These are phyloP conservation scores for Vitrella brassicaformis DNA, from an alignment of 73 alveolate genomes.

Conservation along the genomic window DNA sequence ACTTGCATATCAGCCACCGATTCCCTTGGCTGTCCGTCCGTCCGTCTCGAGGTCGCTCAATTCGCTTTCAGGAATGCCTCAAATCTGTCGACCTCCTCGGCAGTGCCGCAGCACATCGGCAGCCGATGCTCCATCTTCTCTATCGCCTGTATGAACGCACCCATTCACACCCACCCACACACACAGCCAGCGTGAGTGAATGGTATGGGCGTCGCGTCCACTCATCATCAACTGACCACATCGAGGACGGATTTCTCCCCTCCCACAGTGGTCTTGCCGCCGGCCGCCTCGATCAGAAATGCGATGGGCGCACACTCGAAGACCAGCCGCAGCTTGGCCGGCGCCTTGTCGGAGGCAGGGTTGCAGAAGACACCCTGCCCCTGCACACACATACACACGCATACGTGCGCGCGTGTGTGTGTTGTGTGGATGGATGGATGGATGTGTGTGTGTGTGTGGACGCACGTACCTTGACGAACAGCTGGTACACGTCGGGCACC, in stretches of 20 bases:
- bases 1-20: too few species aligned
- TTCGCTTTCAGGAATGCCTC: too few species aligned
- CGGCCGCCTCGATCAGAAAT: conserved; percentile 61
- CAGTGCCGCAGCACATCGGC: background rate
- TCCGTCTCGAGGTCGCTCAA: too few species aligned
- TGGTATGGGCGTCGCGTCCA: background rate
- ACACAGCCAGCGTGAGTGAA: background rate
- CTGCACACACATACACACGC: too few species aligned
- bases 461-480: conserved; percentile 53
- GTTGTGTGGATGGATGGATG: too few species aligned
- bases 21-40: too few species aligned
- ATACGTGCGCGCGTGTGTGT: too few species aligned
- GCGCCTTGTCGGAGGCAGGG: conserved; percentile 42
- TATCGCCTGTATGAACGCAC: background rate
- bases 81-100: background rate
- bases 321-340: conserved; percentile 46
- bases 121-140: background rate
- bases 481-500: conserved; percentile 60
- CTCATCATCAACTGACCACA: background rate
- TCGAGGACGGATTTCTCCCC: background rate
- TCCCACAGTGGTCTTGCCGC: conserved; percentile 64
- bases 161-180: background rate
- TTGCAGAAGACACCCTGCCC: conserved; percentile 49
- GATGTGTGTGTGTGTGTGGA: too few species aligned
- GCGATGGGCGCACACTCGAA: conserved; percentile 71